Evolutionary conservation across 176 grass and related monocot genomes (phyloP).

Genomic region (Triticum monococcum): DNA sequence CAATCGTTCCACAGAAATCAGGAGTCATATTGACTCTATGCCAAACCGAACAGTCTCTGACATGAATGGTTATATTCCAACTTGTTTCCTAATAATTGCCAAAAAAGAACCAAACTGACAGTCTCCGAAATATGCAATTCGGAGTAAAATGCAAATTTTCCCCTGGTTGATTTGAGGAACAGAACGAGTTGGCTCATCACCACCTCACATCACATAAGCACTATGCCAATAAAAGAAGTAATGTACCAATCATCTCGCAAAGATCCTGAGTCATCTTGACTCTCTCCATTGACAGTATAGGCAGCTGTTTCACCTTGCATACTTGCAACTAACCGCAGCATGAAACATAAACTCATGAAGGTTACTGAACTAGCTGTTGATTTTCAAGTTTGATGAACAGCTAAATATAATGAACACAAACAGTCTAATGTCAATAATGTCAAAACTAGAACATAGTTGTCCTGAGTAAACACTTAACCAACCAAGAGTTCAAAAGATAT

Average conservation of each 20-base stretch:
- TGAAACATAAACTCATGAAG: constrained; percentile 1
- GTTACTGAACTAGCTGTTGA: neutral
- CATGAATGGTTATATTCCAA: neutral
- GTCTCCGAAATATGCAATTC: neutral
- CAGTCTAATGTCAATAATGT: neutral
- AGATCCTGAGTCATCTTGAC: neutral
- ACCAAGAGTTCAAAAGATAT: neutral
- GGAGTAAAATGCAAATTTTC: neutral
- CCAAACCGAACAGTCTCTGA: neutral
- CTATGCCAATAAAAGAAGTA: neutral
- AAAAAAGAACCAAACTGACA: neutral
- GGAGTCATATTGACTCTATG: too few species aligned
- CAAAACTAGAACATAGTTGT: neutral
- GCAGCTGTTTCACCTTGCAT: neutral
- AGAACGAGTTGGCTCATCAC: neutral
- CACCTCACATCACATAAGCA: neutral
- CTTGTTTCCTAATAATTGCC: neutral
- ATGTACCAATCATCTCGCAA: neutral
- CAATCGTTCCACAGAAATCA: too few species aligned
- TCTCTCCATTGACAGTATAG: neutral
- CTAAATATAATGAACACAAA: neutral
- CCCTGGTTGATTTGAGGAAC: neutral
- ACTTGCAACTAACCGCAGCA: neutral
- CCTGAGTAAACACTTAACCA: neutral
- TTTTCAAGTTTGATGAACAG: neutral